Percentiles rank a stretch among this genome's conserved stretches.
Conservation (phyloP, 2,329 filamentous ascomycete species). For the Chrysoporthe cubensis region DNA sequence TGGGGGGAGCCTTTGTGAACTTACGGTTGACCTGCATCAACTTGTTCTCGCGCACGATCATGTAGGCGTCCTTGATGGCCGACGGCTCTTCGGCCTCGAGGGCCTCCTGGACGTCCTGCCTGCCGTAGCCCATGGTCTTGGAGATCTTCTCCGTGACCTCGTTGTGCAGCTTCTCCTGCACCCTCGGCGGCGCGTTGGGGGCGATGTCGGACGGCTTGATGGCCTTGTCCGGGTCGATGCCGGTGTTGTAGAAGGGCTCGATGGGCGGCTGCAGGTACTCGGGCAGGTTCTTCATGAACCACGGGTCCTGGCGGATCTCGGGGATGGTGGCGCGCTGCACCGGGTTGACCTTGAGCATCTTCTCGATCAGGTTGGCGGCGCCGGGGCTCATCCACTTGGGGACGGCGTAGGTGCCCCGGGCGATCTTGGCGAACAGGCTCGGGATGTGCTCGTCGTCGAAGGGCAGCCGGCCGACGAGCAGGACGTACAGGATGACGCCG, state of each 20-base stretch:
- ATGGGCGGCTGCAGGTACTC: conserved; percentile 84
- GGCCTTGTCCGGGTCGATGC: conserved; percentile 89
- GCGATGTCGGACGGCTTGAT: conserved; percentile 84
- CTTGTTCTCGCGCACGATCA: conserved; percentile 97
- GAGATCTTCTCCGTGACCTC: conserved; percentile 94
- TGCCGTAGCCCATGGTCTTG: conserved; percentile 97
- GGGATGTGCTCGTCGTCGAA: conserved; percentile 99
- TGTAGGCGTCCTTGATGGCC: conserved; percentile 97
- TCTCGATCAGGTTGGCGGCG: conserved; percentile 80
- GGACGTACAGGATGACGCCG: conserved; percentile 85
- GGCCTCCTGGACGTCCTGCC: conserved; percentile 92
- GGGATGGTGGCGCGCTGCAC: conserved; percentile 92
- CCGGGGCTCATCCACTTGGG: conserved; percentile 89
- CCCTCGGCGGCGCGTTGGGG: conserved; percentile 73
- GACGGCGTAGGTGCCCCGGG: conserved; percentile 89
- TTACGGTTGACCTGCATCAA: conserved; percentile 93
- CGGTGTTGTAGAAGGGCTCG: conserved; percentile 91
- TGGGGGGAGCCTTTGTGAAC: conserved; percentile 41
- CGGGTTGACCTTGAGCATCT: conserved; percentile 94
- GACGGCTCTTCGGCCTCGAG: conserved; percentile 90
- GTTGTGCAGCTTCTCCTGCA: conserved; percentile 89
- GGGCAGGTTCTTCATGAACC: conserved; percentile 88
- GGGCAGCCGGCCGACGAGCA: conserved; percentile 80
- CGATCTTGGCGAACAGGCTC: conserved; percentile 96
- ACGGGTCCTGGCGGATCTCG: conserved; percentile 90